These are phyloP conservation scores for Lolium multiflorum DNA, from an alignment of 176 grass and related monocot species.

Conservation along the genomic window DNA sequence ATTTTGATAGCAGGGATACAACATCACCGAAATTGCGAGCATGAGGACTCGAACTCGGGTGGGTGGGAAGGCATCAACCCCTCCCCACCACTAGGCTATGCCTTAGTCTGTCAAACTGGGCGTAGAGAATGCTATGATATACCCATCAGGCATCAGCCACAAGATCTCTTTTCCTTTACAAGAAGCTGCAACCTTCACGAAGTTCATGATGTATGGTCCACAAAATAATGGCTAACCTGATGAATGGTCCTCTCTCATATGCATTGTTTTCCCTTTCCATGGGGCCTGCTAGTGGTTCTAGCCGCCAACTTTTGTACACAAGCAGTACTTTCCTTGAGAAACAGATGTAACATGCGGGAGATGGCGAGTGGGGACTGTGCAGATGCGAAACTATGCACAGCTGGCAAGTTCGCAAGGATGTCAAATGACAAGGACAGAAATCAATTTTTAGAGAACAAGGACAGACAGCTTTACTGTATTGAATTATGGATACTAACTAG, in stretches of 20 bases:
- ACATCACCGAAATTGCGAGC: too few species aligned
- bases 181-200: conserved; percentile 36
- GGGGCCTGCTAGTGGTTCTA: conserved; percentile 45
- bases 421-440: conserved; percentile 28
- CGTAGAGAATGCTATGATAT: conserved; percentile 49
- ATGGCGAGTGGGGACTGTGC: conserved; percentile 36
- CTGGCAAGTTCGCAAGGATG: conserved; percentile 29
- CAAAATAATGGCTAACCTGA: conserved; percentile 40
- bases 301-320: conserved; percentile 38
- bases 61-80: too few species aligned
- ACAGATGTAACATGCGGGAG: conserved; percentile 50
- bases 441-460: conserved; percentile 15
- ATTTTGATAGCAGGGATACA: too few species aligned
- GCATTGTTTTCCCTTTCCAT: conserved; percentile 47
- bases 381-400: conserved; percentile 23
- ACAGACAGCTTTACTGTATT: conserved; percentile 33
- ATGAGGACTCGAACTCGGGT: too few species aligned
- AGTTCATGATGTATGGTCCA: conserved; percentile 46
- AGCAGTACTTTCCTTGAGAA: conserved; percentile 50
- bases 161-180: conserved; percentile 28
- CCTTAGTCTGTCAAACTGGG: background rate
- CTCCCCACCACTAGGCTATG: too few species aligned
- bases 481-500: background rate
- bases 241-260: conserved; percentile 49
- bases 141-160: conserved; percentile 35